Evolutionary conservation across 2,329 filamentous ascomycete genomes (phyloP), one percentile per base, ranked within the genome.

Genomic region (Fonsecaea monophora): DNA sequence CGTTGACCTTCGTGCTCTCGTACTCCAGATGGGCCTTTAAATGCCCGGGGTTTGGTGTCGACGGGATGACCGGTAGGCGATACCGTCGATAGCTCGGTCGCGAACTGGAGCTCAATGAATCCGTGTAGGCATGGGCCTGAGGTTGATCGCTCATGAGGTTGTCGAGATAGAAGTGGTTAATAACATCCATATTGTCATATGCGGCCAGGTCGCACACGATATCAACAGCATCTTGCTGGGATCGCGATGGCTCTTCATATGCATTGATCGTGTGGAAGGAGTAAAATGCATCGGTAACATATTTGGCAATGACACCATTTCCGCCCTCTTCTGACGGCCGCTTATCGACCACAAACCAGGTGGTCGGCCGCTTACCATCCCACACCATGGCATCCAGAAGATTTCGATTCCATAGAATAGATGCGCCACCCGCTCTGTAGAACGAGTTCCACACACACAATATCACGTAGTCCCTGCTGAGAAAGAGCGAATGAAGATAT

Each of bases 401-500:
- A 73, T 92, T 94, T 8, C 86, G 79, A 42, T 89, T 80, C 82
- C 86, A 90, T 0, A 89, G 75, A 9, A 92, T 82, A 13, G 83
- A 84, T 1, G 89, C 66, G 0, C 91, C 92, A 9, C 78, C 80
- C 71, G 79, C 81, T 1, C 79, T 83, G 48, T 88, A 82, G 69
- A 89, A 87, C 0, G 89, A 84, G 15, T 87, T 87, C 72, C 90
- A 93, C 0, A 95, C 79, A 74, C 90, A 93, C 4, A 96, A 80
- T 0, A 95, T 79, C 1, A 94, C 86, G 73, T 89, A 90, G 72
- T 88, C 86, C 15, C 86, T 79, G 0, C 91, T 90, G 32, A 96
- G 78, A 73, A 92, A 92, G 72, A 94, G 84, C 8, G 91, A 94
- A 78, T 96, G 92, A n/a, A 96, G 86, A 73, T 95, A 96, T 0